Evolutionary conservation across 2,329 filamentous ascomycete genomes (phyloP).

Genomic region (Hyphodiscus sp.): DNA sequence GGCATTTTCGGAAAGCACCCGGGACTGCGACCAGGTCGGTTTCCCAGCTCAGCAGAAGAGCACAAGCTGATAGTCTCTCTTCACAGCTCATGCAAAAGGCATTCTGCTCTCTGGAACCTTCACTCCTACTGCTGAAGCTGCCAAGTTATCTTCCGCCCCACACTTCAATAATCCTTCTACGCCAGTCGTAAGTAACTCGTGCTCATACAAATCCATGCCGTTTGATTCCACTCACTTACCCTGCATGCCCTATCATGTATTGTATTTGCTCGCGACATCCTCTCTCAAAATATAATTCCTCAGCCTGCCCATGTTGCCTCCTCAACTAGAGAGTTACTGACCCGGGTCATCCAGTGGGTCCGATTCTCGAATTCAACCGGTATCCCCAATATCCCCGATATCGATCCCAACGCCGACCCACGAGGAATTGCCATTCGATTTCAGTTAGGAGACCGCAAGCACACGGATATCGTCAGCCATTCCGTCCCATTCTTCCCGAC

Average conservation of each 20-base stretch:
- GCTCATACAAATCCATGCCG: too few species aligned
- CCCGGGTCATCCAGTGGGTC: conserved; percentile 6
- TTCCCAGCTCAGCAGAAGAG: background rate
- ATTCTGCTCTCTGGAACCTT: conserved; percentile 46
- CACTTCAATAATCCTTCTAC: conserved; percentile 42
- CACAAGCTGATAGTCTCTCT: conserved; percentile 26
- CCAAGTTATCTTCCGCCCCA: conserved; percentile 38
- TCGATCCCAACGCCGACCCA: conserved; percentile 40
- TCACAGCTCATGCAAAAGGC: conserved; percentile 44
- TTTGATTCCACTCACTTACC: too few species aligned
- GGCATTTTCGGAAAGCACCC: conserved; percentile 35
- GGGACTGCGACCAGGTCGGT: conserved; percentile 34
- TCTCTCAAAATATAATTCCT: too few species aligned
- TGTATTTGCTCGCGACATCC: too few species aligned
- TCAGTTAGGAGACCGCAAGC: conserved; percentile 37
- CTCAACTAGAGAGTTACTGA: too few species aligned
- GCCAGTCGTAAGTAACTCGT: conserved; percentile 28
- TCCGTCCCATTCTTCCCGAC: conserved; percentile 46
- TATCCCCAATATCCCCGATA: conserved; percentile 43
- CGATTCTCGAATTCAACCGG: conserved; percentile 48
- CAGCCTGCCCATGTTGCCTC: too few species aligned
- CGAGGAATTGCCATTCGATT: conserved; percentile 45
- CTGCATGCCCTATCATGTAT: too few species aligned
- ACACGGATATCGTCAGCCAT: conserved; percentile 52
- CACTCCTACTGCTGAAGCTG: conserved; percentile 38